Evolutionary conservation across 2,329 filamentous ascomycete genomes (phyloP).

Genomic region (Cyphellophora attinorum): DNA sequence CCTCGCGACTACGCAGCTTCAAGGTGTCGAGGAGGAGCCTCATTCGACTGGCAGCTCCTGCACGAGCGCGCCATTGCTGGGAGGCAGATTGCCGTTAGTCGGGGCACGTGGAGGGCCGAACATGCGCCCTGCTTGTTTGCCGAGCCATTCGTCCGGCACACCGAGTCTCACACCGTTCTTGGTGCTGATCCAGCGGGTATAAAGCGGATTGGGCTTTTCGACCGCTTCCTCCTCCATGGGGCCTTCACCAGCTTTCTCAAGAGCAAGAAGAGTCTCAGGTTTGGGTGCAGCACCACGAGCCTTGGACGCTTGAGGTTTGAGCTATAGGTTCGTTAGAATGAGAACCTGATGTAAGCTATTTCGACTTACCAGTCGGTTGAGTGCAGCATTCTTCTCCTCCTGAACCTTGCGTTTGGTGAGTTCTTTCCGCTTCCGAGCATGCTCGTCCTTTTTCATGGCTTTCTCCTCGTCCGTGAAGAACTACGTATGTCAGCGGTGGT

Average conservation of each 20-base stretch:
- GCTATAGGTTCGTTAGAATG: conserved; percentile 14
- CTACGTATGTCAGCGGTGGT: too few relatives aligned
- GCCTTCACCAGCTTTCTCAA: conserved; percentile 29
- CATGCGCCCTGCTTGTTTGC: conserved; percentile 22
- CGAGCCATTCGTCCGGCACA: conserved; percentile 40
- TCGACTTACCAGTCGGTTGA: conserved; percentile 16
- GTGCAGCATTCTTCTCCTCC: conserved; percentile 55
- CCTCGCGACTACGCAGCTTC: too few relatives aligned
- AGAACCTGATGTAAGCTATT: neutral
- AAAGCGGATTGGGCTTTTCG: conserved; percentile 32
- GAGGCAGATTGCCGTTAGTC: conserved; percentile 9
- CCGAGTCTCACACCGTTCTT: conserved; percentile 30
- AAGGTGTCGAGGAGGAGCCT: too few relatives aligned
- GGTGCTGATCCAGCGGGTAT: conserved; percentile 36
- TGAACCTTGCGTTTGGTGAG: conserved; percentile 68
- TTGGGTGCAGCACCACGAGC: conserved; percentile 39
- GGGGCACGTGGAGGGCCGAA: conserved; percentile 11
- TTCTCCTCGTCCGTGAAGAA: conserved; percentile 64
- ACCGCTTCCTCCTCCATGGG: conserved; percentile 26
- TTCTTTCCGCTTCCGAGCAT: conserved; percentile 64
- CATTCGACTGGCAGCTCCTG: conserved; percentile 15
- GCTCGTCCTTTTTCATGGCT: conserved; percentile 62
- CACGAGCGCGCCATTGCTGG: too few relatives aligned
- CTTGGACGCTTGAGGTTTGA: conserved; percentile 58
- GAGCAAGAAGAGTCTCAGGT: conserved; percentile 25